Evolutionary conservation across 208 protist genomes (phyloP), one percentile per base, ranked within the genome.

Genomic region (Wallacemonas rigidus): DNA sequence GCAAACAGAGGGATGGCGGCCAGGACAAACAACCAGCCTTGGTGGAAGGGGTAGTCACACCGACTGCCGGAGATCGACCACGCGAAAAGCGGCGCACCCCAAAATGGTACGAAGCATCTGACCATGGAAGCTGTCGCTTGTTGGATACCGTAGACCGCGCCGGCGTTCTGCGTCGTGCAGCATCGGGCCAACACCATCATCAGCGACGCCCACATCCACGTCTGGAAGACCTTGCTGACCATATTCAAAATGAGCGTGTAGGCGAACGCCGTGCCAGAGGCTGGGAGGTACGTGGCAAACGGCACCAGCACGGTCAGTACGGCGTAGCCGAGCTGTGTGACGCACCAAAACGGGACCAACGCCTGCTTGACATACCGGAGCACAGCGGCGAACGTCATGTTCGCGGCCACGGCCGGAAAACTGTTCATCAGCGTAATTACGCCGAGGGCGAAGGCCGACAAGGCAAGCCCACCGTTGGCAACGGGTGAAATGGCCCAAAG

Each of bases 61-160:
- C n/a, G n/a, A 26, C 7, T 51, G 4, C 60, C 53, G 0, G 48
- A 15, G 38, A 95, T 82, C 8, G 91, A 94, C 87, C 88, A 94
- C 41, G 91, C 91, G 72, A 93, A 95, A 9, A 94, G 55, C 11
- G 88, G 87, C 8, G 91, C 81, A 69, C 81, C 80, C 36, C 85
- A 54, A 45, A 91, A 85, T 0, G 91, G 91, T 26, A 87, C 77
- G 36, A 82, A 56, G 40, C 81, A 86, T 2, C 91, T 86, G 58
- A 92, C 82, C 57, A 89, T 67, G 38, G 85, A 85, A 12, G 78
- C 82, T 17, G 81, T 87, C 3, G 87, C 83, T 51, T 95, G 91
- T 53, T 83, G 76, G 61, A 95, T 89, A 40, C 86, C 91, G 67
- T 93, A 94, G 80, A 94, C 90, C 35, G 81, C 76, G 1, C 85